Conservation (phyloP, 164 flowering plant genomes). For the Pachysandra terminalis region DNA sequence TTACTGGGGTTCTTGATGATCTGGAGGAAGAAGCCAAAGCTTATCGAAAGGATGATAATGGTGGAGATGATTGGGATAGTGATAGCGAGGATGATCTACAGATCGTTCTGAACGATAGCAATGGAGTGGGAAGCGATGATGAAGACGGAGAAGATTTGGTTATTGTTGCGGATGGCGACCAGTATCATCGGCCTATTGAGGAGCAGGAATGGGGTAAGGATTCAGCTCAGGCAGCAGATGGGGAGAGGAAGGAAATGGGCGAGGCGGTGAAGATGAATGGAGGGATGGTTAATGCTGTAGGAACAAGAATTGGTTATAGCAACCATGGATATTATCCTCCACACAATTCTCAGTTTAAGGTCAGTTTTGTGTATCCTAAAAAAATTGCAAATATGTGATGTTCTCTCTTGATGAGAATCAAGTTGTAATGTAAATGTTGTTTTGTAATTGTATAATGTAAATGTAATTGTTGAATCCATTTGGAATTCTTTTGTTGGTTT, state of each 20-base stretch:
- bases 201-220: conserved; percentile 80
- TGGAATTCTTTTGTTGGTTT: neutral
- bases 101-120: conserved; percentile 87
- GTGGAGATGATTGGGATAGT: conserved; percentile 80
- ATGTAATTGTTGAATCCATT: neutral
- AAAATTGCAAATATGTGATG: conserved; percentile 23
- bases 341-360: conserved; percentile 98
- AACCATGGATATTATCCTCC: conserved; percentile 71
- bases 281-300: conserved; percentile 27
- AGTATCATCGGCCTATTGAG: conserved; percentile 45
- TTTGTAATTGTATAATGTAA: conserved; percentile 20
- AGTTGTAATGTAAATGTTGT: conserved; percentile 14
- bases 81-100: conserved; percentile 97
- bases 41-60: conserved; percentile 18
- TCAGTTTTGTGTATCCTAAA: conserved; percentile 56
- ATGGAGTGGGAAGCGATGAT: conserved; percentile 38
- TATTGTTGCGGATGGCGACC: conserved; percentile 58
- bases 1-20: conserved; percentile 15
- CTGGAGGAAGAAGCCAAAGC: conserved; percentile 5
- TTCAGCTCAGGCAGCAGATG: conserved; percentile 38
- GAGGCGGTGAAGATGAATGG: conserved; percentile 49
- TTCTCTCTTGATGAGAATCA: conserved; percentile 20
- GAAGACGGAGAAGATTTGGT: conserved; percentile 79
- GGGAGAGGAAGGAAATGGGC: conserved; percentile 61
- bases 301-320: conserved; percentile 65